Evolutionary conservation across 129 eudicot species (phyloP).

Genomic region (Saussurea involucrata): DNA sequence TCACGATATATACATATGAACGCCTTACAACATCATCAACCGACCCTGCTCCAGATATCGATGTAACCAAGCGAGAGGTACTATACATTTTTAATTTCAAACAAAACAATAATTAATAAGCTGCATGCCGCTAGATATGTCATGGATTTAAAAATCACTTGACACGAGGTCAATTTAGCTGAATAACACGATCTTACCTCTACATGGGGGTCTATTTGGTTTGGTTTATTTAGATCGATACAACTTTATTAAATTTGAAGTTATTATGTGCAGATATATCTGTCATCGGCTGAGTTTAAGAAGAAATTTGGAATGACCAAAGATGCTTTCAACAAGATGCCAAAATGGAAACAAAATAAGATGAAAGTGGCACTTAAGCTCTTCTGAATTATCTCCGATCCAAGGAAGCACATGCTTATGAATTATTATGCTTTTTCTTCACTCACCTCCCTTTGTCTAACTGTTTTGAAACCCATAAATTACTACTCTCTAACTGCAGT

Average conservation of each 20-base stretch:
- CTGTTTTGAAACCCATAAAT: neutral
- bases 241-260: neutral
- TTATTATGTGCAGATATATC: slow-evolving; percentile 51
- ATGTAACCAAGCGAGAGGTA: slow-evolving; percentile 83
- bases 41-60: slow-evolving; percentile 70
- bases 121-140: too few species aligned
- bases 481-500: slow-evolving; percentile 5
- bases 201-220: neutral
- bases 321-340: slow-evolving; percentile 72
- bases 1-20: slow-evolving; percentile 61
- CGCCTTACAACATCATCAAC: slow-evolving; percentile 60
- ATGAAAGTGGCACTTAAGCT: slow-evolving; percentile 59
- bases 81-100: neutral
- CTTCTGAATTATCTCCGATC: slow-evolving; percentile 38
- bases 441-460: neutral
- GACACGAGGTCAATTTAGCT: too few species aligned
- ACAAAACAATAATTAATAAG: neutral
- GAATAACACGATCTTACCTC: neutral
- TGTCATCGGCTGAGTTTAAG: slow-evolving; percentile 68
- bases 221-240: neutral
- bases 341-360: slow-evolving; percentile 94
- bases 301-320: slow-evolving; percentile 78
- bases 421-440: slow-evolving; percentile 10
- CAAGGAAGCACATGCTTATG: slow-evolving; percentile 5
- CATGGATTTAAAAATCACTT: neutral